Conservation (phyloP, 768 basidiomycete species). For the Termitomyces sp. region DNA sequence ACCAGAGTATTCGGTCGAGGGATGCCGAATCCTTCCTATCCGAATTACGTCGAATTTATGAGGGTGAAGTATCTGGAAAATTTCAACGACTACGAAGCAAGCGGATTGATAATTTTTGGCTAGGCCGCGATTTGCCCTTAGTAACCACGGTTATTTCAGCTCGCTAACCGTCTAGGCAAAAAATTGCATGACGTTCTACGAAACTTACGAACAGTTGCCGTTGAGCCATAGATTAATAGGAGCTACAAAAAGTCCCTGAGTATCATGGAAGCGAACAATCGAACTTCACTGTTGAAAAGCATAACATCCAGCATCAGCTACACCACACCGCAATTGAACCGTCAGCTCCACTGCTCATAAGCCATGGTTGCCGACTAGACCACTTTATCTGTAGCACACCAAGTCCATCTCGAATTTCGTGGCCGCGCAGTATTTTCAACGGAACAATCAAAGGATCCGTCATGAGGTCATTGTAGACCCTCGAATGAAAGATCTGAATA, state of each 20-base stretch:
- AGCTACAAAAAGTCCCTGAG: constrained; percentile 4
- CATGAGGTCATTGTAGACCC: constrained; percentile 93
- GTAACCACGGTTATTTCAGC: neutral
- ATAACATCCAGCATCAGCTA: constrained; percentile 37
- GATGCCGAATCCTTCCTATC: constrained; percentile 3
- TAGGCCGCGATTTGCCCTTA: neutral
- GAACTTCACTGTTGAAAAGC: constrained; percentile 1
- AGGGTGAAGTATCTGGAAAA: neutral
- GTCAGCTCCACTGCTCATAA: constrained; percentile 90
- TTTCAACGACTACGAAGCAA: neutral
- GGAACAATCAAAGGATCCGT: constrained; percentile 98
- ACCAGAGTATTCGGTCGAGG: constrained; percentile 18
- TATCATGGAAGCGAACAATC: neutral
- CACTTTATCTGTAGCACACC: constrained; percentile 91
- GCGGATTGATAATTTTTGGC: constrained; percentile 6
- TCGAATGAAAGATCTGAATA: constrained; percentile 94
- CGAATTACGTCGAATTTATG: constrained; percentile 8
- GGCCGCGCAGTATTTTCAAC: constrained; percentile 93
- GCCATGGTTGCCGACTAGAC: constrained; percentile 89
- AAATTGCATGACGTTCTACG: neutral
- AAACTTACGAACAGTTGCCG: neutral
- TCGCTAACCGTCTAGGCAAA: neutral
- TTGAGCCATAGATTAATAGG: neutral
- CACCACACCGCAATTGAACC: constrained; percentile 87
- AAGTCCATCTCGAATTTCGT: constrained; percentile 76